These are phyloP conservation scores for Porogramme epimiltina DNA, from an alignment of 1,284 basidiomycete genomes.

Conservation along the genomic window DNA sequence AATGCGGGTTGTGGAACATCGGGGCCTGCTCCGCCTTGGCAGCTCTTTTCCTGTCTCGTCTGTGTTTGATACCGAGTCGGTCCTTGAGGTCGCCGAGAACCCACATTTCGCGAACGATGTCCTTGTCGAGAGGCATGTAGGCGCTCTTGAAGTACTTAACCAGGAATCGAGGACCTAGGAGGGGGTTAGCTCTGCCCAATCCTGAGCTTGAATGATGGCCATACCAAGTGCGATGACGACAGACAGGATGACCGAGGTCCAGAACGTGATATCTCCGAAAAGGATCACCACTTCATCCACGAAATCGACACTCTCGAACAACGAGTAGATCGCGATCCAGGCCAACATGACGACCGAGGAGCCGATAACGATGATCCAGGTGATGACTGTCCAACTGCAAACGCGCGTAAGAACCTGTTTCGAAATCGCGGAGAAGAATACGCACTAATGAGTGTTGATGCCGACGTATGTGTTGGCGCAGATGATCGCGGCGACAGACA, in stretches of 20 bases:
- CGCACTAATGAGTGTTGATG: constrained; percentile 85
- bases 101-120: constrained; percentile 91
- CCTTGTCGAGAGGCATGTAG: constrained; percentile 77
- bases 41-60: constrained; percentile 43
- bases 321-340: constrained; percentile 88
- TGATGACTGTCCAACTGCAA: constrained; percentile 84
- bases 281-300: constrained; percentile 73
- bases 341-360: constrained; percentile 80
- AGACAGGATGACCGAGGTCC: constrained; percentile 75
- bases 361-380: constrained; percentile 77
- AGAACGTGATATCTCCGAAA: constrained; percentile 81
- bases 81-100: constrained; percentile 84
- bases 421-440: constrained; percentile 20
- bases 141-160: constrained; percentile 68
- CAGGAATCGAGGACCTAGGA: constrained; percentile 69
- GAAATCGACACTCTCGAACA: constrained; percentile 71
- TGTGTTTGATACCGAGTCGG: constrained; percentile 71
- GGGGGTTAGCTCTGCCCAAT: constrained; percentile 6
- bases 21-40: constrained; percentile 59
- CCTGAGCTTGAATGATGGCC: constrained; percentile 28
- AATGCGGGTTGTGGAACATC: constrained; percentile 67
- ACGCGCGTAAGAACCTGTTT: constrained; percentile 6
- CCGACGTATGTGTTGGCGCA: constrained; percentile 89
- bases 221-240: constrained; percentile 71
- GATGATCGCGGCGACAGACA: constrained; percentile 85